Percentiles rank a stretch among this genome's conserved stretches.
These are phyloP conservation scores for Purshia tridentata DNA, from an alignment of 306 rosid species.

Conservation along the genomic window DNA sequence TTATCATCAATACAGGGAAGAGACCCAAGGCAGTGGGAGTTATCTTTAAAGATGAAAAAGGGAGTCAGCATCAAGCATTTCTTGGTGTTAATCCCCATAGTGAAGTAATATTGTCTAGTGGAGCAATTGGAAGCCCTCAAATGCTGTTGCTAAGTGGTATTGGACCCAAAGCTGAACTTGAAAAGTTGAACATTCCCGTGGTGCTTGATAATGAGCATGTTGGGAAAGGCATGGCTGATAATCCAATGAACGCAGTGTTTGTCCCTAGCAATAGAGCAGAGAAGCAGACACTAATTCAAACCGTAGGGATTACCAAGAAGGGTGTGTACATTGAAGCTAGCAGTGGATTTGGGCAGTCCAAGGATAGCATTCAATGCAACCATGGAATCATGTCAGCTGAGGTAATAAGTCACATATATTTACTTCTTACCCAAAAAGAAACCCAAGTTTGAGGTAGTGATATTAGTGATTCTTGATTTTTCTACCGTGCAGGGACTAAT, in stretches of 20 bases:
- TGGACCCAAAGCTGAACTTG: slow-evolving; percentile 71
- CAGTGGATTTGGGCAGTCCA: slow-evolving; percentile 84
- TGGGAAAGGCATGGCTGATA: slow-evolving; percentile 91
- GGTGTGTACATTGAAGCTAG: slow-evolving; percentile 91
- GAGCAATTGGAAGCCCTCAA: slow-evolving; percentile 91
- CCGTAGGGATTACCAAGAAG: slow-evolving; percentile 81
- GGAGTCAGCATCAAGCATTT: slow-evolving; percentile 64
- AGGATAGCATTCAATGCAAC: slow-evolving; percentile 79
- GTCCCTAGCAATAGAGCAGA: slow-evolving; percentile 60
- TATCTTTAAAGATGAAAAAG: slow-evolving; percentile 79
- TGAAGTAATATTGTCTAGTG: slow-evolving; percentile 76
- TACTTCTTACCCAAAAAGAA: neutral
- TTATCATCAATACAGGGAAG: slow-evolving; percentile 41
- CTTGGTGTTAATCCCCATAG: slow-evolving; percentile 41
- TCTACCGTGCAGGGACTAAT: neutral
- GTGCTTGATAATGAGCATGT: slow-evolving; percentile 62
- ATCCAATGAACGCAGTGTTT: slow-evolving; percentile 86
- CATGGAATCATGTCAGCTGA: slow-evolving; percentile 94
- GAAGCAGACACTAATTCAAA: slow-evolving; percentile 66
- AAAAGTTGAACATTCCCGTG: slow-evolving; percentile 59
- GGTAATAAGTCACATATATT: slow-evolving; percentile 43
- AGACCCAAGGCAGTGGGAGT: slow-evolving; percentile 77
- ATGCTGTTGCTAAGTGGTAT: slow-evolving; percentile 84
- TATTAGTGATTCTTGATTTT: neutral
- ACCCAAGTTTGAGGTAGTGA: neutral